Conservation (phyloP, 208 protist genomes). For the Zelonia costaricensis region DNA sequence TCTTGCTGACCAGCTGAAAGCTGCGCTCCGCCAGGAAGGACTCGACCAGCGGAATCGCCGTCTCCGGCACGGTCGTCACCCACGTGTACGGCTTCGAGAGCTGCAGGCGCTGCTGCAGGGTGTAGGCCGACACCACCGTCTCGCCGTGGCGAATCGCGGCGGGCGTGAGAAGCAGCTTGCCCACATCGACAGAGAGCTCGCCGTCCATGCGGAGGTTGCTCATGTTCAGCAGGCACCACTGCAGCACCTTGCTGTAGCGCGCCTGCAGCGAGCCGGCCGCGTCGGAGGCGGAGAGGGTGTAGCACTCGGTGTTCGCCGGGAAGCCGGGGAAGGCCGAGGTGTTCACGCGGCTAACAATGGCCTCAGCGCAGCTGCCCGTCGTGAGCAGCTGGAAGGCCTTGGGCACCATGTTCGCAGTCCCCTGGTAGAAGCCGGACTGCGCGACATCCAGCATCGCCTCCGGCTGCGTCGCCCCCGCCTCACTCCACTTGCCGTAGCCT, state of each 20-base stretch:
- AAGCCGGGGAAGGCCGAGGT: conserved; percentile 89
- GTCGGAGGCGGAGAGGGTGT: conserved; percentile 76
- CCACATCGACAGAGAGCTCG: conserved; percentile 75
- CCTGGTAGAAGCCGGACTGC: conserved; percentile 89
- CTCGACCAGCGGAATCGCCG: conserved; percentile 42
- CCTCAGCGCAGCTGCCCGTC: conserved; percentile 68
- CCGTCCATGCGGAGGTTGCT: conserved; percentile 91
- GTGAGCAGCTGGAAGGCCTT: conserved; percentile 90
- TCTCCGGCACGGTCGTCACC: conserved; percentile 66
- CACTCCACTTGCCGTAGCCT: conserved; percentile 59
- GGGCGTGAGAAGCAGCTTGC: conserved; percentile 76
- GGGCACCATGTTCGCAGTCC: conserved; percentile 75
- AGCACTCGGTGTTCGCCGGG: conserved; percentile 89
- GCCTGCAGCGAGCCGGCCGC: conserved; percentile 62
- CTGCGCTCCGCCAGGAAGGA: conserved; percentile 55
- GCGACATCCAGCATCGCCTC: conserved; percentile 85
- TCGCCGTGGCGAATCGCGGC: conserved; percentile 41
- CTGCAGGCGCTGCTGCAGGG: conserved; percentile 89
- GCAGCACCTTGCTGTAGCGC: conserved; percentile 89
- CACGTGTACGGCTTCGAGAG: conserved; percentile 83
- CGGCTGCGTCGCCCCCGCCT: conserved; percentile 50
- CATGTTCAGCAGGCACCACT: conserved; percentile 93
- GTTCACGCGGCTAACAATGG: conserved; percentile 85
- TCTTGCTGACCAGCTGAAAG: conserved; percentile 46
- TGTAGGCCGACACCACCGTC: conserved; percentile 81